Evolutionary conservation across 257 asterid species (phyloP).

Genomic region (Capsicum rhomboideum): DNA sequence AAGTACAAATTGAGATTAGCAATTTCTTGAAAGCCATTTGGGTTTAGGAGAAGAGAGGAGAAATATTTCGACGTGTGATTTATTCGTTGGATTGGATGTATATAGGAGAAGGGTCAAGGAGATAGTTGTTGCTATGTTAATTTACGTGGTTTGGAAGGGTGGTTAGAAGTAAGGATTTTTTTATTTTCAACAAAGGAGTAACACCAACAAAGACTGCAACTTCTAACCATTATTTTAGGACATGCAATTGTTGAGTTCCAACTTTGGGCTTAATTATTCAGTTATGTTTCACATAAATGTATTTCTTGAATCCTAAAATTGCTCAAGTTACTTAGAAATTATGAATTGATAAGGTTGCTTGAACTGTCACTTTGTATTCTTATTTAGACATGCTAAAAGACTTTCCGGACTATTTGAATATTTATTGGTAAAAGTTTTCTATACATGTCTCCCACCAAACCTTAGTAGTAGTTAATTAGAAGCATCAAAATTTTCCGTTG

Average conservation of each 20-base stretch:
- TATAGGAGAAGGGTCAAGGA: background rate
- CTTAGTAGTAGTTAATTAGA: background rate
- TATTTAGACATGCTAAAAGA: background rate
- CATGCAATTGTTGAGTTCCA: background rate
- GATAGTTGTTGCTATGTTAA: slow-evolving; percentile 11
- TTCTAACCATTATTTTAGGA: background rate
- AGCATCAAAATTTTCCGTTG: background rate
- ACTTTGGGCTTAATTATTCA: background rate
- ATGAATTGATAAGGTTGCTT: background rate
- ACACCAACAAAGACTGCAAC: background rate
- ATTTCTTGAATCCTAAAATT: background rate
- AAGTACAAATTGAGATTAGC: slow-evolving; percentile 7
- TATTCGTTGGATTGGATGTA: background rate
- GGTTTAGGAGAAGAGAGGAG: background rate
- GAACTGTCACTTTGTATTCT: background rate
- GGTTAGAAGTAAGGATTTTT: background rate
- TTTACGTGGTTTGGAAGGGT: slow-evolving; percentile 26
- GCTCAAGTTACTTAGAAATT: background rate
- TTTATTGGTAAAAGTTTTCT: background rate
- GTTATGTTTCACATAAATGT: background rate
- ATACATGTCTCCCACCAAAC: background rate
- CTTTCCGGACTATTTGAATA: background rate
- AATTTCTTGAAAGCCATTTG: slow-evolving; percentile 29
- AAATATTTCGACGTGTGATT: background rate
- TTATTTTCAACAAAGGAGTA: background rate